Base-by-base conservation (phyloP, 1,284 basidiomycete genomes). In the Microbotryum silenes-acaulis region DNA sequence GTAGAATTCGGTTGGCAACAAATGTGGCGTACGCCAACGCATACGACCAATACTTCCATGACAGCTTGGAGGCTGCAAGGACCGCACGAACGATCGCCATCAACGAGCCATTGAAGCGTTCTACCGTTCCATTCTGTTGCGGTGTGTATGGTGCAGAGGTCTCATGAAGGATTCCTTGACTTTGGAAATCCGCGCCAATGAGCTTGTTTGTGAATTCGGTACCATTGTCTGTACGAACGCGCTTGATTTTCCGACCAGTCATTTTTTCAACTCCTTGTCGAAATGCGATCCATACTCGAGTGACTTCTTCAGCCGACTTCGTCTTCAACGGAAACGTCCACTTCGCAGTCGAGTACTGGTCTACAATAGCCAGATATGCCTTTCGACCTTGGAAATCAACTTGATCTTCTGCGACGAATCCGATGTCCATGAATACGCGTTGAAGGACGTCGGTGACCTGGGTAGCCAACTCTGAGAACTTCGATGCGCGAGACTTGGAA, bases 191-290 rank as follows among this genome's bases (percentile, higher is more conserved):
- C 20, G 29, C 44, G 4, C 8, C 21, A 29, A 61, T 57, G 8
- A 51, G 31, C 14, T 51, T 48, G 23, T 49, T 54, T 16, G 49
- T 54, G 42, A 63, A 66, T 47, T 66, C 59, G 25, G 47, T 51
- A 6, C 63, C 65, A 44, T 57, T 59, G 52, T 64, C 62, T 16
- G 57, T 62, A 2, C 72, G 61, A 4, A 76, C 27, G 6, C 61
- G 76, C 51, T 72, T 75, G 57, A 80, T 72, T 44, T 60, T 66
- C 18, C n/a, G 12, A 1, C 68, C 70, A 16, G 67, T 66, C 25
- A 65, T 56, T 29, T 62, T 69, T 55, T 75, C 70, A 8, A 68
- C 64, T 56, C 61, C 59, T 31, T 31, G 31, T 31, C 31, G 2
- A 9, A 31, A 31, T 31, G 31, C 9, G 31, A 31, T 31, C 31